These are phyloP conservation scores for Gymnopilus dilepis DNA, from an alignment of 768 basidiomycete species.

Conservation along the genomic window DNA sequence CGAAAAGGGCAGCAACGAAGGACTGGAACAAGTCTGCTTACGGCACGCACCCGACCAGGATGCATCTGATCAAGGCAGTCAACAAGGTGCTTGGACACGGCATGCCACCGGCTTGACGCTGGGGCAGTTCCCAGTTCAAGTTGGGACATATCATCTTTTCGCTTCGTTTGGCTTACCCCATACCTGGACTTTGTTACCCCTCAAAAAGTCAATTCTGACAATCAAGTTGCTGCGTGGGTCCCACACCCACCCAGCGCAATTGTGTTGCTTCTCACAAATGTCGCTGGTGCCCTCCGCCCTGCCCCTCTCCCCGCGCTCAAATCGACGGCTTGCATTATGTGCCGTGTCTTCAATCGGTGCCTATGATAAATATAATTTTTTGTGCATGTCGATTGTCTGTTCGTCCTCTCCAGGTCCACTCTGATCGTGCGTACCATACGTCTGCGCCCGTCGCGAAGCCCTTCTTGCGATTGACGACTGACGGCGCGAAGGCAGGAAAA, in stretches of 20 bases:
- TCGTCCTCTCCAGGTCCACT: not conserved
- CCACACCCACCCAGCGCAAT: not conserved
- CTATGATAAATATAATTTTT: constrained; percentile 1
- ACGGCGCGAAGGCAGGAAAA: not conserved
- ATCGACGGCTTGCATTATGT: not conserved
- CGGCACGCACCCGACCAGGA: not conserved
- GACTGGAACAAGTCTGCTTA: not conserved
- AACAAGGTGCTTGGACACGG: constrained; percentile 1
- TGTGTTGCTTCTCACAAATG: not conserved
- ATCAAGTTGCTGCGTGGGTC: not conserved
- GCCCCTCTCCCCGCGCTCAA: not conserved
- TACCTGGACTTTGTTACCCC: not conserved
- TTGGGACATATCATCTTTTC: not conserved
- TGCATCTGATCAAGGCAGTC: not conserved
- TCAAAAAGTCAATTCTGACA: constrained; percentile 5
- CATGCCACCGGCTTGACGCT: too few relatives aligned
- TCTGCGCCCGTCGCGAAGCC: not conserved
- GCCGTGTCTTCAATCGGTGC: not conserved
- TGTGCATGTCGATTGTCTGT: not conserved
- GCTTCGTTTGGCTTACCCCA: constrained; percentile 1
- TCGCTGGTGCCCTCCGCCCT: not conserved
- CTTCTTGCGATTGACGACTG: not conserved
- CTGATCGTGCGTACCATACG: not conserved
- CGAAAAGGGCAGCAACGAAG: not conserved
- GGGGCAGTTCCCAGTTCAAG: too few relatives aligned